These are phyloP conservation scores for Periconia sp. DNA, from an alignment of 2,329 filamentous ascomycete genomes.

Conservation along the genomic window DNA sequence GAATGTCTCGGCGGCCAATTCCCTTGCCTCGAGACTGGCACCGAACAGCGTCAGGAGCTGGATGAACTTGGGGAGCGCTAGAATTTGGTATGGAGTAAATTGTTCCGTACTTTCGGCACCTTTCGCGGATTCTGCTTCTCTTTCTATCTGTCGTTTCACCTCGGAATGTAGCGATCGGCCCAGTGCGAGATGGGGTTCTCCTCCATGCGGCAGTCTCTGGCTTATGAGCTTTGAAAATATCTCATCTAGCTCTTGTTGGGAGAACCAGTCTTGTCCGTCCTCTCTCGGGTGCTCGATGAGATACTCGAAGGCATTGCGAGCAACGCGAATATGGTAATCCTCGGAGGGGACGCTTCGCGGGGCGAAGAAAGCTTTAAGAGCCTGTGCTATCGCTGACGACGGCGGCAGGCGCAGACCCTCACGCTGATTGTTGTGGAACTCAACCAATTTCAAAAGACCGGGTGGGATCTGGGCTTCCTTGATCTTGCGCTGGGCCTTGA, in stretches of 20 bases:
- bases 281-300: constrained; percentile 50
- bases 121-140: background rate
- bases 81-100: constrained; percentile 2
- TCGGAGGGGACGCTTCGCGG: constrained; percentile 29
- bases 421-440: constrained; percentile 67
- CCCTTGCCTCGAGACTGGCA: constrained; percentile 30
- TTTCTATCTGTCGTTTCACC: constrained; percentile 11
- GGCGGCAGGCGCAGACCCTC: constrained; percentile 70
- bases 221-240: constrained; percentile 17
- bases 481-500: constrained; percentile 64
- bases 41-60: constrained; percentile 30
- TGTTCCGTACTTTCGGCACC: background rate
- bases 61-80: constrained; percentile 16
- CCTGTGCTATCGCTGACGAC: constrained; percentile 66
- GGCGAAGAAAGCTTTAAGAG: constrained; percentile 46
- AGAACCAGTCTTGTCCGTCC: constrained; percentile 41
- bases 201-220: constrained; percentile 44
- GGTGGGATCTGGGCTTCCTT: constrained; percentile 70
- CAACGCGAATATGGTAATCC: constrained; percentile 59
- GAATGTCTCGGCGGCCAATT: constrained; percentile 23
- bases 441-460: constrained; percentile 74
- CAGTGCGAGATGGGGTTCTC: constrained; percentile 46
- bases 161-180: constrained; percentile 47
- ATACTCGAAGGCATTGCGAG: constrained; percentile 66
- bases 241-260: constrained; percentile 18